Evolutionary conservation across 1,284 basidiomycete genomes (phyloP).

Genomic region (Xerocomus tenax): DNA sequence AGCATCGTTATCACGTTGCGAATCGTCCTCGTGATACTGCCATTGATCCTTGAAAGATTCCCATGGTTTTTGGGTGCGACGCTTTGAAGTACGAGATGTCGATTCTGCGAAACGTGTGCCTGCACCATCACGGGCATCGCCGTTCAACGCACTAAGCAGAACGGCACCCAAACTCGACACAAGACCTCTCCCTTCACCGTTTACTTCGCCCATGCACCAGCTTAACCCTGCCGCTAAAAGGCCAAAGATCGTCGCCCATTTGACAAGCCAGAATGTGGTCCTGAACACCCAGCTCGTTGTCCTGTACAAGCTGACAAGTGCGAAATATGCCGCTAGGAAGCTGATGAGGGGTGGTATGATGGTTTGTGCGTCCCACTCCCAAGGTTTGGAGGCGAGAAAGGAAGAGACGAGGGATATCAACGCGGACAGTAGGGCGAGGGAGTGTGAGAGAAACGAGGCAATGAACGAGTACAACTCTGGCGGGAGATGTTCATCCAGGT

Average conservation of each 20-base stretch:
- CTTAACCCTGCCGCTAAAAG: constrained; percentile 44
- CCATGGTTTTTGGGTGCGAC: constrained; percentile 52
- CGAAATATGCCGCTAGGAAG: constrained; percentile 62
- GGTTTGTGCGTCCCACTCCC: constrained; percentile 56
- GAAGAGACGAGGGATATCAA: constrained; percentile 40
- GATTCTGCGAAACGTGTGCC: constrained; percentile 26
- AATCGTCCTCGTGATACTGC: constrained; percentile 40
- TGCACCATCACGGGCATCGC: constrained; percentile 31
- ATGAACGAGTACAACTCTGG: constrained; percentile 46
- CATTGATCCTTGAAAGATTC: constrained; percentile 57
- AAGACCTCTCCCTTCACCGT: constrained; percentile 30
- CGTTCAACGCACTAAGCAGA: constrained; percentile 40
- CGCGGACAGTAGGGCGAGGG: constrained; percentile 44
- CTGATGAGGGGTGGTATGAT: constrained; percentile 66
- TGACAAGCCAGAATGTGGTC: constrained; percentile 56
- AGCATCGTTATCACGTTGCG: constrained; percentile 28
- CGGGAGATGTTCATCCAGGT: constrained; percentile 49
- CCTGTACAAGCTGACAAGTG: constrained; percentile 62
- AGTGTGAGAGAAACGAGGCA: constrained; percentile 45
- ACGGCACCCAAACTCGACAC: constrained; percentile 36
- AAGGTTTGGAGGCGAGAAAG: constrained; percentile 43
- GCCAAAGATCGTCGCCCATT: constrained; percentile 61
- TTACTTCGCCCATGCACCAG: constrained; percentile 43
- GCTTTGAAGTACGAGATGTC: constrained; percentile 20
- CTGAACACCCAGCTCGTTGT: constrained; percentile 68